phyloP scores from a whole-genome alignment of 371 early-diverging fungal genomes.

The Rhizopus microsporus region DNA sequence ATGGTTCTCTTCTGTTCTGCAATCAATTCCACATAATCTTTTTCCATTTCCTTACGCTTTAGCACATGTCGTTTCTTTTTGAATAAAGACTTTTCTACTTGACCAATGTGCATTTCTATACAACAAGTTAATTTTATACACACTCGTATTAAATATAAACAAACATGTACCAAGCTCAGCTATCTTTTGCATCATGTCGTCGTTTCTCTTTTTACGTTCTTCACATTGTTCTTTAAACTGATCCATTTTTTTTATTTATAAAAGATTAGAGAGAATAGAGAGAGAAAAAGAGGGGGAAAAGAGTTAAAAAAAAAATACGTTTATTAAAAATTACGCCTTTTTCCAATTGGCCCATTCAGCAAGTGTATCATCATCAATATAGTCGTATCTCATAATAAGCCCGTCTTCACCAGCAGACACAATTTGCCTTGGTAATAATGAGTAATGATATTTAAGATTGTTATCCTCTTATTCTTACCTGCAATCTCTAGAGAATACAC shows the following conservation, averaged over 20 bases:
- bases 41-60: not conserved
- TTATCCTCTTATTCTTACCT: constrained; percentile 44
- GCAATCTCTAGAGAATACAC: constrained; percentile 77
- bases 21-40: not conserved
- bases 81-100: not conserved
- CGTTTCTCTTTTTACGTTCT: constrained; percentile 13
- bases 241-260: constrained; percentile 3
- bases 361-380: constrained; percentile 71
- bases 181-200: constrained; percentile 7
- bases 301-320: not conserved
- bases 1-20: not conserved
- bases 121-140: not conserved
- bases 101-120: constrained; percentile 18
- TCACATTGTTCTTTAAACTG: not conserved
- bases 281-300: not conserved
- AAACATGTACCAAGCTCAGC: constrained; percentile 10
- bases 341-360: constrained; percentile 71
- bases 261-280: not conserved
- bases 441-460: not conserved
- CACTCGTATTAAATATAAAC: not conserved
- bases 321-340: constrained; percentile 19
- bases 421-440: constrained; percentile 53
- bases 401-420: constrained; percentile 79
- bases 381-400: constrained; percentile 84
- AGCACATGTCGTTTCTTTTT: constrained; percentile 1